Conservation (phyloP, 2,329 filamentous ascomycete species). For the Aspergillus udagawae region DNA sequence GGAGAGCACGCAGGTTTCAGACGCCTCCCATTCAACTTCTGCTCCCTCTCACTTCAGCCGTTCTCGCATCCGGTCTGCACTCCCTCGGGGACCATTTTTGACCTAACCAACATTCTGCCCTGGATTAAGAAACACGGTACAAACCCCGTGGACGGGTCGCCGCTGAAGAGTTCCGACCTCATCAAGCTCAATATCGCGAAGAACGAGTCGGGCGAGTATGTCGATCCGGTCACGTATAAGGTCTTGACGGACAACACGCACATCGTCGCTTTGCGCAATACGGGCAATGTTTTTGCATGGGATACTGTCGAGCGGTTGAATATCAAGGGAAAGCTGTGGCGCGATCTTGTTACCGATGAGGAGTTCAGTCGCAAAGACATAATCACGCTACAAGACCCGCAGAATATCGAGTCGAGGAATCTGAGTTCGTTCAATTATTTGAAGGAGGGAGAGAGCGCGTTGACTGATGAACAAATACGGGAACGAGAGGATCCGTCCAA, state of each 20-base stretch:
- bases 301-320: conserved; percentile 95
- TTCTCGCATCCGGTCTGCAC: conserved; percentile 96
- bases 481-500: conserved; percentile 56
- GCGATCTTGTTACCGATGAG: conserved; percentile 79
- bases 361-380: conserved; percentile 88
- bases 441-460: conserved; percentile 69
- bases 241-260: conserved; percentile 98
- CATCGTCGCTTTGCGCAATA: conserved; percentile 79
- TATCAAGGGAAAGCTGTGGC: conserved; percentile 95
- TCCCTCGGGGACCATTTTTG: conserved; percentile 80
- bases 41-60: conserved; percentile 90
- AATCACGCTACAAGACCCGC: conserved; percentile 92
- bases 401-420: conserved; percentile 78
- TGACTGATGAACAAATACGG: conserved; percentile 66
- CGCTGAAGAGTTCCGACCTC: conserved; percentile 74
- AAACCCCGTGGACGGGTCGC: conserved; percentile 80
- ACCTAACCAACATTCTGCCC: conserved; percentile 86
- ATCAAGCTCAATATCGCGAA: conserved; percentile 89
- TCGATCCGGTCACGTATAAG: conserved; percentile 96
- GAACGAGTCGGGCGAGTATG: conserved; percentile 85
- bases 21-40: conserved; percentile 95
- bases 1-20: conserved; percentile 66
- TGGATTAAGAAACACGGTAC: conserved; percentile 94
- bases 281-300: conserved; percentile 94
- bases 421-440: conserved; percentile 85